Evolutionary conservation across 2,329 filamentous ascomycete genomes (phyloP).

Genomic region (Remersonia thermophila): DNA sequence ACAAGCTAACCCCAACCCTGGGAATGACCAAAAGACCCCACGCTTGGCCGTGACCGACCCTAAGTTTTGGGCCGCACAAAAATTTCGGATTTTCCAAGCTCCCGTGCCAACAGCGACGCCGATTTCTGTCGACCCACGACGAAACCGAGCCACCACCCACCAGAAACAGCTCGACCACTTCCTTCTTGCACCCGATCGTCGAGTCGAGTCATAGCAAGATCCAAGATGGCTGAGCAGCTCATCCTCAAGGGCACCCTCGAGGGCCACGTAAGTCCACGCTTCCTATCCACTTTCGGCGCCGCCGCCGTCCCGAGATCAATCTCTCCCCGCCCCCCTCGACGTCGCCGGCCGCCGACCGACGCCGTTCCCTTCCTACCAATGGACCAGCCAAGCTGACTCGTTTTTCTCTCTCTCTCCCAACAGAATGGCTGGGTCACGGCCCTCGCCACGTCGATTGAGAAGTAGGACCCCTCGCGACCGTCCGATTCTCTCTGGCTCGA

Average conservation of each 20-base stretch:
- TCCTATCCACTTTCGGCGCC: conserved; percentile 12
- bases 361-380: no score
- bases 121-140: conserved; percentile 20
- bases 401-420: no score
- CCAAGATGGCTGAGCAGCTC: conserved; percentile 77
- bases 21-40: conserved; percentile 18
- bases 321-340: background rate
- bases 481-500: conserved; percentile 10
- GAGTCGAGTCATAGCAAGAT: conserved; percentile 28
- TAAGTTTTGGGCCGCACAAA: conserved; percentile 38
- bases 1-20: no score
- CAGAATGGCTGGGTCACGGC: conserved; percentile 96
- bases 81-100: conserved; percentile 30
- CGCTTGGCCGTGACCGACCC: conserved; percentile 24
- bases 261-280: conserved; percentile 63
- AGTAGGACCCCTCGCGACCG: conserved; percentile 45
- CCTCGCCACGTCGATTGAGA: conserved; percentile 97
- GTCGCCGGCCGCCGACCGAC: conserved; percentile 1
- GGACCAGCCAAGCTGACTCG: no score
- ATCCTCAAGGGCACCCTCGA: conserved; percentile 94
- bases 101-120: conserved; percentile 14
- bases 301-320: conserved; percentile 14
- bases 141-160: conserved; percentile 17
- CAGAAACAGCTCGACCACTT: conserved; percentile 8
- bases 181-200: conserved; percentile 29